Evolutionary conservation across 192 early-diverging fungal genomes (phyloP).

Genomic region (Backusella macrospora): DNA sequence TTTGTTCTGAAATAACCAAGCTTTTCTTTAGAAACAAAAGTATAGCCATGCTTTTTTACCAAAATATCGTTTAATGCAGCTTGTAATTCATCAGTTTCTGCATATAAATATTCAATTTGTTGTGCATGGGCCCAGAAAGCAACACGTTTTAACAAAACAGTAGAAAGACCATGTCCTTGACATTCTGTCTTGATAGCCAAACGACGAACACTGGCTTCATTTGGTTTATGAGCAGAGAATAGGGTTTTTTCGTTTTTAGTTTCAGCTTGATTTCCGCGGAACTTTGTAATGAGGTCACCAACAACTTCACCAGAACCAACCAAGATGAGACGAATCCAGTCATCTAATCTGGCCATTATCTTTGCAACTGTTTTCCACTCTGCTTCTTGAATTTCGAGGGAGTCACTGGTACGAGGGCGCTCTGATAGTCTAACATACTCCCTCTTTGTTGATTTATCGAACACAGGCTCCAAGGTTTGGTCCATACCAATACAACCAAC

Average conservation of each 20-base stretch:
- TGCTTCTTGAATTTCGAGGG: conserved; percentile 11
- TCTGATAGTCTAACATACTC: neutral
- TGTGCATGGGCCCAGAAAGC: conserved; percentile 39
- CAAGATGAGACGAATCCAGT: conserved; percentile 24
- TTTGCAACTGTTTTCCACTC: conserved; percentile 20
- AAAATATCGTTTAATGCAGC: conserved; percentile 21
- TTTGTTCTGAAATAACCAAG: conserved; percentile 25
- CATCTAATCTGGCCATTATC: conserved; percentile 28
- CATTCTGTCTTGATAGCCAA: conserved; percentile 42
- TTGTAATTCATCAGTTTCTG: conserved; percentile 42
- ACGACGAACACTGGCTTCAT: conserved; percentile 41
- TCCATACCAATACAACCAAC: conserved; percentile 42
- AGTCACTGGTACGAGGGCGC: neutral
- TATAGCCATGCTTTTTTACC: conserved; percentile 36
- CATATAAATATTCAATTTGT: conserved; percentile 39
- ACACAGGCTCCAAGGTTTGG: conserved; percentile 8
- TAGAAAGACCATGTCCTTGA: conserved; percentile 44
- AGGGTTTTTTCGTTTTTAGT: conserved; percentile 11
- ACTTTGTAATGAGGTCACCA: neutral
- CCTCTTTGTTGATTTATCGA: neutral
- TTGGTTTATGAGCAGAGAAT: conserved; percentile 29
- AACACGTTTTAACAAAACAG: conserved; percentile 40
- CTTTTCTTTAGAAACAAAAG: conserved; percentile 25
- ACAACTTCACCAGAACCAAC: conserved; percentile 12
- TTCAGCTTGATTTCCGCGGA: neutral